Base-by-base conservation (phyloP, 2,329 filamentous ascomycete species). In the Pseudopithomyces maydicus region DNA sequence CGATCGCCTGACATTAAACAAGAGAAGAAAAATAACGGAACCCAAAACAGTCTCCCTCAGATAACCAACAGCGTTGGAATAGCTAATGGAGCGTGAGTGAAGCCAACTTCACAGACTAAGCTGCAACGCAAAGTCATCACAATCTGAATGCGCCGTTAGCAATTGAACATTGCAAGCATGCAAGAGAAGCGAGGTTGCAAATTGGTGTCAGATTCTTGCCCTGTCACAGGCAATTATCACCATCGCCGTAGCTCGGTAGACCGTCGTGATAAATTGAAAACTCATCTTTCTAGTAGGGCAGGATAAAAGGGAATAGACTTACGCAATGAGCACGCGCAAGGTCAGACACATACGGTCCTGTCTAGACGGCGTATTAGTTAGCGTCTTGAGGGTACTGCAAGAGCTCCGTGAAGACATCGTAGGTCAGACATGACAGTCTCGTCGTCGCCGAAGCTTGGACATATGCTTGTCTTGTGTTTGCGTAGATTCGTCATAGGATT, bases 401-500 rank as follows among this genome's bases (percentile, higher is more conserved):
- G 35, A 38, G 14, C 82, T 23, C 38, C 39, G 20, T 8, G 38
- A 48, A 35, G 14, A 44, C 35, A 55, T 23, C 52, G 60, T 55
- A 52, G 55, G 62, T 77, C 74, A 77, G 74, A 56, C 59, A 56
- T 68, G 72, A 76, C 74, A 63, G 64, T 72, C 62, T 77, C 74
- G 75, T 85, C 84, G 74, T 83, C 78, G 72, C 72, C 67, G 67
- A 80, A 83, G 87, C 92, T 96, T 88, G 84, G 92, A 96, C 91
- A 96, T 96, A 96, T 96, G 91, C 91, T 96, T 96, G 92, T 96
- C 91, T 86, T 17, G 78, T 82, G 85, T 84, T 81, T 83, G 52
- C 85, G 89, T 92, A 86, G 79, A 83, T 84, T 95, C 91, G 95
- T 95, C 91, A 95, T 87, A 61, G 58, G 62, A 61, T 61, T 23